phyloP scores from a whole-genome alignment of 768 basidiomycete genomes.

The Hypholoma fasciculare region DNA sequence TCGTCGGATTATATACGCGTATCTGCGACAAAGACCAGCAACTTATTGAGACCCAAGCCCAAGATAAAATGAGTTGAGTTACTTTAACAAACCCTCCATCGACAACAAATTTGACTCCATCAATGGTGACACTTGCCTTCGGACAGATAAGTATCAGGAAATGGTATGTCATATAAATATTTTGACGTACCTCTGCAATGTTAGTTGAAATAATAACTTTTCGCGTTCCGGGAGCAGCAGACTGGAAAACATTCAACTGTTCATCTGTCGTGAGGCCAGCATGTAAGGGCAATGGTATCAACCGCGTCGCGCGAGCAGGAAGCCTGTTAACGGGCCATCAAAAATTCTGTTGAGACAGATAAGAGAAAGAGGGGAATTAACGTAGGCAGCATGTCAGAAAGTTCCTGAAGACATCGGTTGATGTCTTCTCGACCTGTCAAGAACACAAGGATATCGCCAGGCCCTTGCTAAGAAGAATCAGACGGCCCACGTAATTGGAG shows the following conservation, averaged over 20 bases:
- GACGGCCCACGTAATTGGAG: neutral
- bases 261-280: conserved; percentile 88
- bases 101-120: conserved; percentile 91
- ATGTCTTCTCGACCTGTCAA: conserved; percentile 97
- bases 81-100: conserved; percentile 98
- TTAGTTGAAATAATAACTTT: conserved; percentile 95
- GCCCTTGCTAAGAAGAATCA: conserved; percentile 54
- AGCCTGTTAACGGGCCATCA: conserved; percentile 35
- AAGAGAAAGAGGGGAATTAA: neutral
- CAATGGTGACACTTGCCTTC: conserved; percentile 94
- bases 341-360: neutral
- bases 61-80: conserved; percentile 1
- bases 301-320: conserved; percentile 51
- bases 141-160: neutral
- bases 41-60: neutral
- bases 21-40: conserved; percentile 50
- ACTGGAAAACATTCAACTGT: conserved; percentile 83
- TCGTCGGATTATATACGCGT: conserved; percentile 85
- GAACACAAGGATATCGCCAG: conserved; percentile 92
- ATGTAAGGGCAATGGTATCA: conserved; percentile 78
- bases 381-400: conserved; percentile 80
- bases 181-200: conserved; percentile 77
- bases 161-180: neutral
- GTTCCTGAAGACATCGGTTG: conserved; percentile 78
- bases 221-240: conserved; percentile 69